These are phyloP conservation scores for Viola pubescens DNA, from an alignment of 441 rosid genomes.

Conservation along the genomic window DNA sequence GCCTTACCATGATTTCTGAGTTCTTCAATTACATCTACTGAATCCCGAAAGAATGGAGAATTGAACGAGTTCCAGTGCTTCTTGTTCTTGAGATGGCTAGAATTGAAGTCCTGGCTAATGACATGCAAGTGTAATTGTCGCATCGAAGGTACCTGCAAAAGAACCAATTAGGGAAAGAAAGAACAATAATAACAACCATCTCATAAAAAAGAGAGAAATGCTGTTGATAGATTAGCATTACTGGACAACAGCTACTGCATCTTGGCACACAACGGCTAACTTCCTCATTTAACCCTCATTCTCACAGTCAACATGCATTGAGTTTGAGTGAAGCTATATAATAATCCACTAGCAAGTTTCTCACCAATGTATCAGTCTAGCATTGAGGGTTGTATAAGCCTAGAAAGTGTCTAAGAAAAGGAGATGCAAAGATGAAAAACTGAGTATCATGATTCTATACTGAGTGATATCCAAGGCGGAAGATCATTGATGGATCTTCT, in stretches of 20 bases:
- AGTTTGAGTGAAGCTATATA: neutral
- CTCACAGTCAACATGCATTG: neutral
- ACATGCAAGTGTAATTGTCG: constrained; percentile 90
- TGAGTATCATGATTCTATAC: constrained; percentile 26
- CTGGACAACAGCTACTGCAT: too few species aligned
- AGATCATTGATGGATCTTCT: constrained; percentile 61
- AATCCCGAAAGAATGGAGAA: constrained; percentile 67
- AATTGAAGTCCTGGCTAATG: constrained; percentile 86
- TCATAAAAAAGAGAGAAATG: too few species aligned
- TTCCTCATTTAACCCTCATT: neutral
- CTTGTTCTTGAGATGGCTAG: constrained; percentile 71
- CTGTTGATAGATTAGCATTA: too few species aligned
- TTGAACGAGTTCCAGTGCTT: constrained; percentile 95
- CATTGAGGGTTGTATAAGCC: neutral
- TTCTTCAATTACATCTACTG: constrained; percentile 75
- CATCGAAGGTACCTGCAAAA: constrained; percentile 72
- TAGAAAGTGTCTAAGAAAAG: neutral
- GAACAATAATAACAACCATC: neutral
- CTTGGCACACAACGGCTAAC: neutral
- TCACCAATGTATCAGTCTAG: neutral
- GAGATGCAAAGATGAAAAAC: neutral
- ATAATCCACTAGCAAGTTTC: neutral
- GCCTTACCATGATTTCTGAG: constrained; percentile 50
- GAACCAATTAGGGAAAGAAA: neutral
- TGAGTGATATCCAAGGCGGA: constrained; percentile 91